Base-by-base conservation (phyloP, 176 grass and related monocot genomes). In the Cenchrus purpureus region DNA sequence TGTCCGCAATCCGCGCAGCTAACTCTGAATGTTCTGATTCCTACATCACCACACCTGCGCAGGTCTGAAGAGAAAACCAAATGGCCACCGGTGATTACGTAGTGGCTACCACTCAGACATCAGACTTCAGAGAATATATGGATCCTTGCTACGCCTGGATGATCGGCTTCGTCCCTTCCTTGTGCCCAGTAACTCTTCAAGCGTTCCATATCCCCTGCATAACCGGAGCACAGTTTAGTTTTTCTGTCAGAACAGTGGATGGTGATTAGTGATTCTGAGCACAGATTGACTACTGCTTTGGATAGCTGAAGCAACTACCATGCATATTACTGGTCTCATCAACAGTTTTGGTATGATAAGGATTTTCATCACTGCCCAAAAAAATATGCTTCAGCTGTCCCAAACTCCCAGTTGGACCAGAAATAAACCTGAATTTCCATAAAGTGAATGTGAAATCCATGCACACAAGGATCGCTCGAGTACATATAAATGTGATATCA, bases 201-300 rank as follows among this genome's bases (percentile, higher is more conserved):
- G 90, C n/a, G 93, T 95, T 65, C 93, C 93, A 17, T 90, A 95
- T 88, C 93, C 8, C 93, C 92, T 94, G 75, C n/a, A 81, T 40
- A 57, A 45, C 22, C 29, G 2, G 45, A 13, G 65, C 7, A 68
- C 19, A 44, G 3, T 56, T 29, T 16, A 73, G n/a, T 56, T 69
- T 80, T 37, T 68, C 1, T 80, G 31, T 15, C 48, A 54, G 63
- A 53, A 51, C 16, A 66, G 37, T 66, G 28, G n/a, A 51, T 8
- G 17, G 34, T 25, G 22, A 43, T 77, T 59, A 78, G 34, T 78
- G 56, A 25, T 50, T 64, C 29, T 65, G 8, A 32, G 4, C 25
- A 7, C 2, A 19, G 2, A 3, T 4, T 10, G 14, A 65, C 14
- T 19, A 14, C 43, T 65, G 46, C 3, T 6, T 75, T 25, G 29